Base-by-base conservation (phyloP, 2,329 filamentous ascomycete species). In the Claviceps humidiphila region DNA sequence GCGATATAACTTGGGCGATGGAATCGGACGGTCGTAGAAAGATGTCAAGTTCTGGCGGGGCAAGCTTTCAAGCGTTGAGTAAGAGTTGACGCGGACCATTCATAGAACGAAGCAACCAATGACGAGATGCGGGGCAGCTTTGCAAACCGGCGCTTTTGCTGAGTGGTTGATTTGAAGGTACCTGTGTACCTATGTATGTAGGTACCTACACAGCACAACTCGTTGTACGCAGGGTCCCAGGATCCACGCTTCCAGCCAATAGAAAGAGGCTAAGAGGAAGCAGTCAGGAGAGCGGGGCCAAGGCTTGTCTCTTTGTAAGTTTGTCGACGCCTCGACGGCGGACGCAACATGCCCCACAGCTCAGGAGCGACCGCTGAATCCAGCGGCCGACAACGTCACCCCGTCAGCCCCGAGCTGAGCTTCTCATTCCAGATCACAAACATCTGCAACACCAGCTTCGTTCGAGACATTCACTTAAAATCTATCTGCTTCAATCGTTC, bases 41-140 rank as follows among this genome's bases (percentile, higher is more conserved):
- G 49, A 52, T 38, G 47, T 39, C 13, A 48, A 52, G 45, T 54
- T 54, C 53, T 55, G 55, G 54, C 51, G 55, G 56, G 57, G 53
- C 53, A 56, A 51, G 16, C 38, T 57, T 50, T 54, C 41, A 30
- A 50, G n/a, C 16, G 4, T 34, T 11, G 26, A 5, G 22, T 22
- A 4, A 22, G 22, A 20, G 44, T 41, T 22, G 41, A 11, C 13
- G 22, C 20, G 13, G 20, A 22, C 17, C 20, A 34, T 16, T 13
- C 17, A 34, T 9, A 34, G 9, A 34, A 34, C 30, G 30, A 34
- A 34, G 30, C 30, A 30, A 34, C 30, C 30, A 34, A 34, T 34
- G 30, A 34, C 30, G 30, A 34, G 44, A 11, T 37, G 42, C 20
- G 42, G 20, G 42, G 42, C 42, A 24, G 11, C 11, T 43, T 24